Conservation (phyloP, 441 rosid species). For the Erodium trifolium region DNA sequence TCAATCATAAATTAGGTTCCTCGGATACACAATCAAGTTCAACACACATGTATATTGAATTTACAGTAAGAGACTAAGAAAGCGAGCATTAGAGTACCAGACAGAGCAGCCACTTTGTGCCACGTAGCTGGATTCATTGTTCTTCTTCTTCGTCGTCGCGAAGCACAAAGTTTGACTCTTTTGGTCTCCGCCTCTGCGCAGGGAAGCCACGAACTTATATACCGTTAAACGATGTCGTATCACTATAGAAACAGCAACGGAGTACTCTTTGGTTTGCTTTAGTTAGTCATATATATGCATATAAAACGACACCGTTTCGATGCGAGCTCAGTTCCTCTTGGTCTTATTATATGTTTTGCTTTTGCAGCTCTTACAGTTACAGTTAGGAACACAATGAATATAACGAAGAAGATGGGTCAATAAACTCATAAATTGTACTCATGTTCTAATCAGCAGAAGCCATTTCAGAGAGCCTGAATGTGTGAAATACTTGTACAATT, state of each 20-base stretch:
- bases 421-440: conserved; percentile 9
- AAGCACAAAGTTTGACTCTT: not conserved
- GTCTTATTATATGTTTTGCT: too few relatives aligned
- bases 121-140: conserved; percentile 53
- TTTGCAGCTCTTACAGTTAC: too few relatives aligned
- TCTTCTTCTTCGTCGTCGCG: not conserved
- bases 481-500: conserved; percentile 58
- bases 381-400: too few relatives aligned
- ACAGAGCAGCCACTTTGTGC: conserved; percentile 80
- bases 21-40: too few relatives aligned
- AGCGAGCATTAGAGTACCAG: conserved; percentile 30
- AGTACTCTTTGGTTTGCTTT: too few relatives aligned
- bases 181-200: not conserved
- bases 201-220: too few relatives aligned
- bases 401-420: not conserved
- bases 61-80: not conserved
- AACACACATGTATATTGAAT: too few relatives aligned
- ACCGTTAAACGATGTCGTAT: too few relatives aligned
- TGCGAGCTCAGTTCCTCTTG: too few relatives aligned
- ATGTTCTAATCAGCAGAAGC: conserved; percentile 22
- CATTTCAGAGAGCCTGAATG: conserved; percentile 32
- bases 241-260: too few relatives aligned
- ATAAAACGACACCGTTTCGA: too few relatives aligned
- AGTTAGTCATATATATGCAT: too few relatives aligned
- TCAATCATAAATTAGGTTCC: conserved; percentile 11